phyloP scores from a whole-genome alignment of 768 basidiomycete genomes.

The Cubamyces lactineus region DNA sequence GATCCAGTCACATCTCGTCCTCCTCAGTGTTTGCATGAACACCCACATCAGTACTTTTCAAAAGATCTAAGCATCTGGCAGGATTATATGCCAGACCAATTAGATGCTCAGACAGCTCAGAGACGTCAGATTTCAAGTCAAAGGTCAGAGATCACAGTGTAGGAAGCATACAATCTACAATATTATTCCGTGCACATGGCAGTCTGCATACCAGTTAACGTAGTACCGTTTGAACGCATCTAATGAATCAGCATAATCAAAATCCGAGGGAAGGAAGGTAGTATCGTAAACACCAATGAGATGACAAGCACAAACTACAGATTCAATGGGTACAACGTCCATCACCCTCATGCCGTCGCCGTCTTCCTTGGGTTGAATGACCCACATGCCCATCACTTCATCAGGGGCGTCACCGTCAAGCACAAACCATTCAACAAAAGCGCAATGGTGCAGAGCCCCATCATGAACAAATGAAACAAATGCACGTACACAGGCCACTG shows the following conservation, averaged over 20 bases:
- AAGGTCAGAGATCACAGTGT: too few species aligned
- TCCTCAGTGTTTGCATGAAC: too few species aligned
- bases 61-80: background rate
- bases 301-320: slow-evolving; percentile 8
- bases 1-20: too few species aligned
- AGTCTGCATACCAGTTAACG: slow-evolving; percentile 7
- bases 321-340: background rate
- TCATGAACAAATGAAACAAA: background rate
- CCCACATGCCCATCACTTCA: background rate
- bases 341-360: background rate
- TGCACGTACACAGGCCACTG: background rate
- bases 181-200: slow-evolving; percentile 6
- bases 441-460: background rate
- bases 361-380: background rate
- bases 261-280: background rate
- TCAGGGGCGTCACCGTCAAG: background rate
- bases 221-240: slow-evolving; percentile 9
- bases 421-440: background rate
- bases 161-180: background rate
- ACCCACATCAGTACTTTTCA: slow-evolving; percentile 1
- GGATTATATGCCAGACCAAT: background rate
- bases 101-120: background rate
- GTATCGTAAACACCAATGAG: slow-evolving; percentile 3
- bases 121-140: background rate
- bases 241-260: background rate